Base-by-base conservation (phyloP, 2,329 filamentous ascomycete genomes). In the Cryphonectria naterciae region DNA sequence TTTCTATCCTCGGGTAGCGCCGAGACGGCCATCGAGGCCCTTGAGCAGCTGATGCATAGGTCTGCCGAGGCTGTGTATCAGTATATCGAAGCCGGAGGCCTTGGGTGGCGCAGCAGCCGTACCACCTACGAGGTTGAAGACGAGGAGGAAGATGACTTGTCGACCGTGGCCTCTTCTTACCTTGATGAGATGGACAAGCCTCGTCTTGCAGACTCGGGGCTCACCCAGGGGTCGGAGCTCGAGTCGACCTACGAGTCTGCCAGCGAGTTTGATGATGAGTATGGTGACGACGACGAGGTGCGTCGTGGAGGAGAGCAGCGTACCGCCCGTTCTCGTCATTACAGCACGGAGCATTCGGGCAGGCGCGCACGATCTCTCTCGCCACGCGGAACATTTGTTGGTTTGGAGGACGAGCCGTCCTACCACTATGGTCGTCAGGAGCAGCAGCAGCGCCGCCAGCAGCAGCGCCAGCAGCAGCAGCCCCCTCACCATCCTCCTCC, bases 1-100 rank as follows among this genome's bases (percentile, higher is more conserved):
- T 74, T 83, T 13, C 17, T 73, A 22, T 67, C 66, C 15, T 78
- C 78, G n/a, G 80, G 78, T 28, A 73, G 77, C 1, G 79, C 75
- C 8, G 62, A 70, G 22, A 77, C 78, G 22, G 70, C 77, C 10
- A 69, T 77, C 32, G 77, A 77, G 4, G 82, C 81, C 13, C 74
- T 84, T 7, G 77, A 80, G 66, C 70, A 76, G 22, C 80, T 84
- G n/a, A 79, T 82, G 70, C 70, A 74, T 62, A 80, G 78, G 71
- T 81, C 81, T 13, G 81, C 81, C n/a, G 79, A 80, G 58, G 79
- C 78, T n/a, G 79, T 81, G 58, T 76, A 78, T 54, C 74, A 77
- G 58, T 74, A 78, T 73, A 77, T 81, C 68, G 56, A 71, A n/a
- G 75, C 75, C 35, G 77, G 80, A 63, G 82, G 81, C 63, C 83